A percentile compares a stretch with the other conserved stretches of the same genome.
These are phyloP conservation scores for Aspergillus sp. DNA, from an alignment of 2,329 filamentous ascomycete species.

Conservation along the genomic window DNA sequence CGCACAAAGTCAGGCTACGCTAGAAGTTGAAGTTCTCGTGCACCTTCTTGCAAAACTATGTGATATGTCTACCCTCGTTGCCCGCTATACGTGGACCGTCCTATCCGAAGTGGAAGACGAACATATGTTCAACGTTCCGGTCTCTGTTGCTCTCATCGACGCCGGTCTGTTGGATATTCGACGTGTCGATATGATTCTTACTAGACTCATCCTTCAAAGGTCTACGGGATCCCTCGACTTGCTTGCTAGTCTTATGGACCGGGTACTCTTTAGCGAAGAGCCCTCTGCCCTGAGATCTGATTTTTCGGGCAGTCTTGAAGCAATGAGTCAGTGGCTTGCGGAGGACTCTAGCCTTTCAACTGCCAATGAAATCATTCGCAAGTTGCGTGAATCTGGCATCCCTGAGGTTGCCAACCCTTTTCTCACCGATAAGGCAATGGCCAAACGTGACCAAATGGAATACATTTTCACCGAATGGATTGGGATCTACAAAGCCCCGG, in stretches of 20 bases:
- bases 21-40: conserved; percentile 65
- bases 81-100: conserved; percentile 51
- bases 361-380: conserved; percentile 70
- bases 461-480: conserved; percentile 98
- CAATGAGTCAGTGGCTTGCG: conserved; percentile 75
- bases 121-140: conserved; percentile 61
- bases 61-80: conserved; percentile 58
- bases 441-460: conserved; percentile 79
- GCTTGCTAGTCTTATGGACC: conserved; percentile 75
- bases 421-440: conserved; percentile 56
- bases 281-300: conserved; percentile 80
- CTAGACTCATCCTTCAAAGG: conserved; percentile 69
- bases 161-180: conserved; percentile 61
- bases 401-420: conserved; percentile 56
- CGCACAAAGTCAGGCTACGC: conserved; percentile 51
- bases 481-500: conserved; percentile 73
- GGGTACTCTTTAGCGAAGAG: conserved; percentile 73
- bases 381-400: conserved; percentile 56
- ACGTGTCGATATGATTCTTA: conserved; percentile 68
- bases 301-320: conserved; percentile 78
- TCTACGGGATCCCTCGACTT: conserved; percentile 74
- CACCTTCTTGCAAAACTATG: conserved; percentile 63
- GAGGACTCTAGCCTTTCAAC: conserved; percentile 67
- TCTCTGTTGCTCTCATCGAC: conserved; percentile 61
- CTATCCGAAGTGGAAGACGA: conserved; percentile 56